Evolutionary conservation across 139 green algal species (phyloP).

Genomic region (Volvox africanus): DNA sequence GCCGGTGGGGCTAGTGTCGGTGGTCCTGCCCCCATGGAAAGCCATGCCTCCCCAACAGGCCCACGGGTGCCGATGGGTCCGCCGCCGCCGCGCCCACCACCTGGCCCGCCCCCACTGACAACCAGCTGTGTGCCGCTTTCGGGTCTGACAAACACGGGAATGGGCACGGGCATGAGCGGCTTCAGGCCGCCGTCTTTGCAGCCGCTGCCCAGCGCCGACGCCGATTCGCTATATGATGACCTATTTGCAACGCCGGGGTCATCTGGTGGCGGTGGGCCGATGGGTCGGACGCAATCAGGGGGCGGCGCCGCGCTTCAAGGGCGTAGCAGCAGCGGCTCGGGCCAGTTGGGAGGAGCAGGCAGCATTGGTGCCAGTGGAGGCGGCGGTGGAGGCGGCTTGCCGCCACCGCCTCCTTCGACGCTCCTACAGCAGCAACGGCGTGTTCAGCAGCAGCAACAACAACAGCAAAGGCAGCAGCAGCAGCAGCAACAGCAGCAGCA

Average conservation of each 20-base stretch:
- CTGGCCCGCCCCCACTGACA: background rate
- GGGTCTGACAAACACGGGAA: background rate
- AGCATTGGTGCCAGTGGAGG: background rate
- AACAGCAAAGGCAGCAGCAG: conserved; percentile 1
- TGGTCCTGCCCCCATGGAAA: background rate
- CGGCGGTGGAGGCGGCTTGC: background rate
- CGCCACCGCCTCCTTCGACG: background rate
- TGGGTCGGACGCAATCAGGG: background rate
- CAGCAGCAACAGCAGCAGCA: background rate
- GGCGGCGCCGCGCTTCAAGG: background rate
- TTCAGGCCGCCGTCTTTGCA: background rate
- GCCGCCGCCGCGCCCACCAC: conserved; percentile 12
- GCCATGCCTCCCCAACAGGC: background rate
- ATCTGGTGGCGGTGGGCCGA: background rate
- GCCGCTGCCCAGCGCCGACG: conserved; percentile 31
- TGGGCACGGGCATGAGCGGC: background rate
- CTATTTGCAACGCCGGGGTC: conserved; percentile 34
- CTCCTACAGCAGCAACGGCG: background rate
- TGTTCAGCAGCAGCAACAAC: background rate
- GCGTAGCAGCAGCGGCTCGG: background rate
- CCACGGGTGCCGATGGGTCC: conserved; percentile 9
- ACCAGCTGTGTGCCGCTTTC: background rate
- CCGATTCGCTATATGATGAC: conserved; percentile 42
- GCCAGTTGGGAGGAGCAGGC: background rate
- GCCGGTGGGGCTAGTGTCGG: background rate